Evolutionary conservation across 2,329 filamentous ascomycete genomes (phyloP).

Genomic region (Trichoderma harzianum): DNA sequence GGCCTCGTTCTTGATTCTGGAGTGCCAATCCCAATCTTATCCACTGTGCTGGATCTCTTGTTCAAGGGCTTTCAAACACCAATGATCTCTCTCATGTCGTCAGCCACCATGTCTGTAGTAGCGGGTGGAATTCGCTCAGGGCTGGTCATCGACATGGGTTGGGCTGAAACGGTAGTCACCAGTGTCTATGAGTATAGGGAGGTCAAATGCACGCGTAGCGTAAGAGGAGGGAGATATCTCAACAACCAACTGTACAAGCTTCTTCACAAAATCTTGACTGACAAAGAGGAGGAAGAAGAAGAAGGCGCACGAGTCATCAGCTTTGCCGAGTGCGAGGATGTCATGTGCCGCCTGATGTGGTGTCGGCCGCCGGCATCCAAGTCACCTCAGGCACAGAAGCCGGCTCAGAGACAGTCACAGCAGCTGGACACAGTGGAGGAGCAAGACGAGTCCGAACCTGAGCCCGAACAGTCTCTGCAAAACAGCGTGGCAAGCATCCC

Average conservation of each 20-base stretch:
- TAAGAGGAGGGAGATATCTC: conserved; percentile 71
- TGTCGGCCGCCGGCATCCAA: conserved; percentile 47
- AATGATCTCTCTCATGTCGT: conserved; percentile 75
- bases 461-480: conserved; percentile 29
- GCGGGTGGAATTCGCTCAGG: conserved; percentile 83
- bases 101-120: conserved; percentile 68
- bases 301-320: conserved; percentile 43
- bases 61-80: conserved; percentile 80
- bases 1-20: conserved; percentile 73
- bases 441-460: conserved; percentile 50
- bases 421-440: conserved; percentile 51
- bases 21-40: conserved; percentile 74
- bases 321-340: conserved; percentile 80
- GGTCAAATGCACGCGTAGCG: conserved; percentile 64
- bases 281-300: conserved; percentile 31
- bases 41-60: conserved; percentile 69
- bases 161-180: conserved; percentile 84
- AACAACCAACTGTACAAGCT: conserved; percentile 66
- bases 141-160: conserved; percentile 85
- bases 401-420: conserved; percentile 37
- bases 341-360: conserved; percentile 74
- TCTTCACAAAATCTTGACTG: conserved; percentile 40
- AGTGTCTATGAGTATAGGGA: conserved; percentile 89
- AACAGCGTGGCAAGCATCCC: conserved; percentile 40
- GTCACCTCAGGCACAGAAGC: conserved; percentile 25